phyloP scores from a whole-genome alignment of 73 alveolate species.

The Tetrahymena borealis region DNA sequence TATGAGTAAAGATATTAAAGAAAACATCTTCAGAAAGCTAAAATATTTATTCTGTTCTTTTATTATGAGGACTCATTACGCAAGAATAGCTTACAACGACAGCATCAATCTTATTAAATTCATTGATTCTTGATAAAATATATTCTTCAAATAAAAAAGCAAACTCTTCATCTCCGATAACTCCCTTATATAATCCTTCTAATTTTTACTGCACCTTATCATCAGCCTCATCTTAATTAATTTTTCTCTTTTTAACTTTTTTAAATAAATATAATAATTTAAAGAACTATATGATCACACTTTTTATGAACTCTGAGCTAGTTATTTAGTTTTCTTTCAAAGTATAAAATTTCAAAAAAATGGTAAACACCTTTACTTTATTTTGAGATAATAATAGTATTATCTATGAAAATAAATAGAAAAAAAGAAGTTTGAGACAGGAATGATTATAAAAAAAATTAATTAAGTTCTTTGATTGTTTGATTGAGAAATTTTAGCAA shows the following conservation, averaged over 20 bases:
- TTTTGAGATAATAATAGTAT: too few relatives aligned
- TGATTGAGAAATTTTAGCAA: too few relatives aligned
- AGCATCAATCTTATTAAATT: neutral
- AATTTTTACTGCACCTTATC: neutral
- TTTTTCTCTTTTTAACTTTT: neutral
- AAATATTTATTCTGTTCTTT: neutral
- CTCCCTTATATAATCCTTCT: neutral
- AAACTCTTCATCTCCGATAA: neutral
- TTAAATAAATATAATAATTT: neutral
- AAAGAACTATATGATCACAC: neutral
- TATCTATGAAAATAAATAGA: too few relatives aligned
- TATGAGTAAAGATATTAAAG: neutral
- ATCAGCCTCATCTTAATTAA: neutral
- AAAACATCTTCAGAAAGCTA: neutral
- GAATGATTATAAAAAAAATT: too few relatives aligned
- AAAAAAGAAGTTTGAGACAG: too few relatives aligned
- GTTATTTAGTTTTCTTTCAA: too few relatives aligned
- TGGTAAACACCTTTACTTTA: too few relatives aligned
- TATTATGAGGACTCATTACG: neutral
- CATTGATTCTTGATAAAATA: neutral
- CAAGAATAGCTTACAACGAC: neutral
- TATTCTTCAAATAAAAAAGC: neutral
- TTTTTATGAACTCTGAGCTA: too few relatives aligned
- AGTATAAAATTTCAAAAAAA: too few relatives aligned
- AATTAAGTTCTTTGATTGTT: too few relatives aligned